Percentiles rank a stretch among this genome's conserved stretches.
Conservation (phyloP, 306 rosid species). For the Quercus engelmannii region DNA sequence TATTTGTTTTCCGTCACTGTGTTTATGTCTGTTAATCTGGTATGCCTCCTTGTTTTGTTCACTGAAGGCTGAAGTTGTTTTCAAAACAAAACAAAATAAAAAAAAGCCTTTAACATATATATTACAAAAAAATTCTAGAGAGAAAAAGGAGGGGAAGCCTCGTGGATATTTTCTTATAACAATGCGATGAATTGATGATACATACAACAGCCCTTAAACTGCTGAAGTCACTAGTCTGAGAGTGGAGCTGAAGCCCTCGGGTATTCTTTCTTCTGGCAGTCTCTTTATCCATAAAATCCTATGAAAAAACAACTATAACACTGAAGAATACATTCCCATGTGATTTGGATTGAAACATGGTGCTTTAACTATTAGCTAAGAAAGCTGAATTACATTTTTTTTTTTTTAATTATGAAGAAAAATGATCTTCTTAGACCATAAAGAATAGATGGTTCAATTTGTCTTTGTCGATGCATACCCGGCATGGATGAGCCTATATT, state of each 20-base stretch:
- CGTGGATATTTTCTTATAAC: neutral
- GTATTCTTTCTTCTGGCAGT: neutral
- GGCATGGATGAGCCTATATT: conserved; percentile 38
- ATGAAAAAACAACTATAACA: neutral
- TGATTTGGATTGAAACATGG: neutral
- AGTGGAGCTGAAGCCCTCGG: neutral
- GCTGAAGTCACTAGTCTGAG: neutral
- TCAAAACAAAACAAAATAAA: neutral
- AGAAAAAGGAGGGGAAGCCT: neutral
- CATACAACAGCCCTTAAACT: conserved; percentile 1
- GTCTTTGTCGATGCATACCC: neutral
- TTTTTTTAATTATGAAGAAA: neutral
- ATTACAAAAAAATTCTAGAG: neutral
- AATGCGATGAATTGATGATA: neutral
- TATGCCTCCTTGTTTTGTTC: neutral
- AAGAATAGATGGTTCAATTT: conserved; percentile 29
- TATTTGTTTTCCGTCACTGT: neutral
- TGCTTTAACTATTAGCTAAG: conserved; percentile 13
- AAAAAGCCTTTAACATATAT: neutral
- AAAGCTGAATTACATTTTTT: conserved; percentile 12
- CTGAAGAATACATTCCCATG: neutral
- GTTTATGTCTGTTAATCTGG: no score
- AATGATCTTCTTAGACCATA: conserved; percentile 32
- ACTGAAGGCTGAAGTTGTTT: neutral
- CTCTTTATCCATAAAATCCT: neutral